Conservation (phyloP, 371 early-diverging fungal species). For the Mortierella sp. region DNA sequence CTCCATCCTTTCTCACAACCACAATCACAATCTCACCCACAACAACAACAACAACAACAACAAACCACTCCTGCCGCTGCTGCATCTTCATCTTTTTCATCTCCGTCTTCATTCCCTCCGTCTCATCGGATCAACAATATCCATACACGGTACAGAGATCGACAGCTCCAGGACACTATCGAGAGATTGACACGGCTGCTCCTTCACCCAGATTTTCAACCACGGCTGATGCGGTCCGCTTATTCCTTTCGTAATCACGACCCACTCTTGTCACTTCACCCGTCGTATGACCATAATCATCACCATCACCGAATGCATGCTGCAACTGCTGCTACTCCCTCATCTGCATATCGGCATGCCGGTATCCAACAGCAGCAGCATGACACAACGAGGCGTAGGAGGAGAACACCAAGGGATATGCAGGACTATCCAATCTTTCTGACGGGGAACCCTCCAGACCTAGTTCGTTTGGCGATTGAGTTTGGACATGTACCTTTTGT, state of each 20-base stretch:
- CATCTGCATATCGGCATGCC: slow-evolving; percentile 7
- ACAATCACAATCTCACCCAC: not conserved
- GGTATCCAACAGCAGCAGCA: not conserved
- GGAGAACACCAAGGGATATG: slow-evolving; percentile 45
- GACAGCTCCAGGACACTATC: slow-evolving; percentile 34
- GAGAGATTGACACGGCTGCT: slow-evolving; percentile 31
- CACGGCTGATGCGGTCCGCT: slow-evolving; percentile 47
- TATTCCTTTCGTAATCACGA: slow-evolving; percentile 45
- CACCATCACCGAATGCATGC: not conserved
- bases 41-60: not conserved
- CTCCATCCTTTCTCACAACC: not conserved
- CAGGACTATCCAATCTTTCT: slow-evolving; percentile 52
- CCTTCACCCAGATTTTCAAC: slow-evolving; percentile 51
- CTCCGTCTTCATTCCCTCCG: not conserved
- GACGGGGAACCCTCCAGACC: slow-evolving; percentile 55
- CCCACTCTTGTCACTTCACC: not conserved
- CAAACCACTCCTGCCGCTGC: not conserved
- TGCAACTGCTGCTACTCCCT: too few species aligned
- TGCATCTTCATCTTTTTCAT: not conserved
- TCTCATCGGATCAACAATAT: slow-evolving; percentile 7
- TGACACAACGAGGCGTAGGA: not conserved
- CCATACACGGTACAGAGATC: slow-evolving; percentile 30
- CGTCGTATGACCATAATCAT: not conserved
- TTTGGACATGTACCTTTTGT: slow-evolving; percentile 53
- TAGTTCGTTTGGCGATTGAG: slow-evolving; percentile 49